A percentile compares a stretch with the other conserved stretches of the same genome.
Evolutionary conservation across 2,329 filamentous ascomycete species (phyloP).

Genomic region (Gliomastix tumulicola): DNA sequence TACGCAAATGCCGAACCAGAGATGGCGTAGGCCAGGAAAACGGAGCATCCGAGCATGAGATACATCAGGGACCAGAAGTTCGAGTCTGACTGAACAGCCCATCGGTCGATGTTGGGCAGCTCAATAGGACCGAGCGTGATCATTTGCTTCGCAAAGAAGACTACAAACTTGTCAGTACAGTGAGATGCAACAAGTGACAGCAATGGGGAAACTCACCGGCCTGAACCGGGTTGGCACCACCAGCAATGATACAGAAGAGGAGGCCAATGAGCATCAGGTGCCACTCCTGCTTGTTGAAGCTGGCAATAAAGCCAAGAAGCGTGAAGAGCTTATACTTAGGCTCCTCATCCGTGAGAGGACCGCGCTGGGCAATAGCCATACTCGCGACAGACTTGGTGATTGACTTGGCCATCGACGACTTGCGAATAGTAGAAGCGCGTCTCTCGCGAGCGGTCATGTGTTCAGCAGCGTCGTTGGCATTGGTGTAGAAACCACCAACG

Average conservation of each 20-base stretch:
- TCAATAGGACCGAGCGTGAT: background rate
- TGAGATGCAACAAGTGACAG: no score
- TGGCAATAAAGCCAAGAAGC: conserved; percentile 70
- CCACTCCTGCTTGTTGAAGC: conserved; percentile 72
- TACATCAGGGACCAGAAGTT: conserved; percentile 49
- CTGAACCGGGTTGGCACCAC: conserved; percentile 67
- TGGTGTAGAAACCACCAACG: conserved; percentile 2
- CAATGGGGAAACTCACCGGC: conserved; percentile 29
- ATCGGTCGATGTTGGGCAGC: background rate
- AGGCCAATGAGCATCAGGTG: conserved; percentile 67
- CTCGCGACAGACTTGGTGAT: conserved; percentile 2
- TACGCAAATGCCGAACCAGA: conserved; percentile 26
- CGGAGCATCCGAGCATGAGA: conserved; percentile 37
- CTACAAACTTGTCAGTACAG: no score
- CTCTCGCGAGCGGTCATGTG: background rate
- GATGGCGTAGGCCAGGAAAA: conserved; percentile 33
- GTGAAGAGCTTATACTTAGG: conserved; percentile 63
- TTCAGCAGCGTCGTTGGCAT: background rate
- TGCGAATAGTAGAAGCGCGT: background rate
- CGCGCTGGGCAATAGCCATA: conserved; percentile 1
- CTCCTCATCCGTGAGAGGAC: conserved; percentile 17
- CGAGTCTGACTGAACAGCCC: conserved; percentile 23
- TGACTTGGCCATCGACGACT: background rate
- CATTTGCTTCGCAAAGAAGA: conserved; percentile 5
- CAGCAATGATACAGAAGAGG: conserved; percentile 67